These are phyloP conservation scores for Colletotrichum karsti DNA, from an alignment of 2,329 filamentous ascomycete species.

Conservation along the genomic window DNA sequence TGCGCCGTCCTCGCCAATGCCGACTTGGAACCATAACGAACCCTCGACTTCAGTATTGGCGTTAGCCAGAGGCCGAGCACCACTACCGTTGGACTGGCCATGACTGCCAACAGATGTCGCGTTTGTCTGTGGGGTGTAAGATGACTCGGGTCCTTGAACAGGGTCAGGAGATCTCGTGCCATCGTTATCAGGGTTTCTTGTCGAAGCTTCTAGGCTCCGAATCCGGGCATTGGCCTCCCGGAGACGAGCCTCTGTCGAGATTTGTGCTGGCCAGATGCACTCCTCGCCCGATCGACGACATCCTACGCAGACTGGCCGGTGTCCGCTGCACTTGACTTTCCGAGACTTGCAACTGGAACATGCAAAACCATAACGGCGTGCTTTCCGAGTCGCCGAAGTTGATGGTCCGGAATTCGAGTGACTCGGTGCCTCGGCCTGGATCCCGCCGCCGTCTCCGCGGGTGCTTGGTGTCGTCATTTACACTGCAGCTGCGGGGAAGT, in stretches of 20 bases:
- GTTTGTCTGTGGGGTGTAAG: not conserved
- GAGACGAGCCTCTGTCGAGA: not conserved
- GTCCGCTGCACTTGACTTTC: constrained; percentile 27
- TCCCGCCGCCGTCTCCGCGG: not conserved
- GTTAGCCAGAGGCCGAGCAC: not conserved
- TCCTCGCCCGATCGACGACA: constrained; percentile 19
- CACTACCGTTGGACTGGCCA: not conserved
- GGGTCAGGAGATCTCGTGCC: not conserved
- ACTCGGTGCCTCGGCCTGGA: not conserved
- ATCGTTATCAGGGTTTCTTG: not conserved
- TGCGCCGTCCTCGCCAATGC: constrained; percentile 32
- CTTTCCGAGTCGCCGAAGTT: not conserved
- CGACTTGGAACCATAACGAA: constrained; percentile 32
- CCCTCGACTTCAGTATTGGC: not conserved
- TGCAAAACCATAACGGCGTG: constrained; percentile 23
- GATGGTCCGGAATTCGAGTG: not conserved
- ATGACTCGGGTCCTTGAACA: not conserved
- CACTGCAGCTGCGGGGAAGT: not conserved
- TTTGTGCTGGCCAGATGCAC: constrained; percentile 11
- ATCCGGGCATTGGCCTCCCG: constrained; percentile 22
- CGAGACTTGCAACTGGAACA: constrained; percentile 23
- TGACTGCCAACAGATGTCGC: not conserved
- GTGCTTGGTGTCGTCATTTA: not conserved
- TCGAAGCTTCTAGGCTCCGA: constrained; percentile 4
- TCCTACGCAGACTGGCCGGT: constrained; percentile 15